phyloP scores from a whole-genome alignment of 2,329 filamentous ascomycete species.

The Aspergillus sp. region DNA sequence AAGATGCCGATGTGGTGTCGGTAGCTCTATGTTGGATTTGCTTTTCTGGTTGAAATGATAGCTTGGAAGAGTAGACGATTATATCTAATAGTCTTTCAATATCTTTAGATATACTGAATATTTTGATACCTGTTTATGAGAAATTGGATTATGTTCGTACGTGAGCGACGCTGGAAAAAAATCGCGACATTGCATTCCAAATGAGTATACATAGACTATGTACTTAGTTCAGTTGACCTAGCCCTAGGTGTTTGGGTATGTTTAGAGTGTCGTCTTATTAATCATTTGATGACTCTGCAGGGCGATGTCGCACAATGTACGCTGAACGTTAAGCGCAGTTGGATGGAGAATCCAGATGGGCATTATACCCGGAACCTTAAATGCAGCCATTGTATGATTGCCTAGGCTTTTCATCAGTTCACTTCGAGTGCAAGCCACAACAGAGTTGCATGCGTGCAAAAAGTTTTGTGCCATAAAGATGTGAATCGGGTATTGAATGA shows the following conservation, averaged over 20 bases:
- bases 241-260: background rate
- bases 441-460: background rate
- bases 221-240: no score
- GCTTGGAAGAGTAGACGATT: background rate
- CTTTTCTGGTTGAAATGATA: slow-evolving; percentile 1
- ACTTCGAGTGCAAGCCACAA: background rate
- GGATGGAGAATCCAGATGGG: background rate
- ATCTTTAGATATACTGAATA: background rate
- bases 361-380: background rate
- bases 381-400: background rate
- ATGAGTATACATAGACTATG: background rate
- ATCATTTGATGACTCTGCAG: background rate
- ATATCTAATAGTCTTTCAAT: background rate
- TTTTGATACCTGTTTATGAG: background rate
- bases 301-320: background rate
- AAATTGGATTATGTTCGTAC: background rate
- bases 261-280: background rate
- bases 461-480: background rate
- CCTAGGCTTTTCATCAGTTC: background rate
- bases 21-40: slow-evolving; percentile 1
- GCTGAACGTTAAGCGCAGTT: background rate
- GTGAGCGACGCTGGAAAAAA: no score
- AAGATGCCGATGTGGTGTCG: slow-evolving; percentile 5
- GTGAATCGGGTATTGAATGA: background rate
- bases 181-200: background rate